Conservation (phyloP, 2,329 filamentous ascomycete species). For the Capronia coronata region DNA sequence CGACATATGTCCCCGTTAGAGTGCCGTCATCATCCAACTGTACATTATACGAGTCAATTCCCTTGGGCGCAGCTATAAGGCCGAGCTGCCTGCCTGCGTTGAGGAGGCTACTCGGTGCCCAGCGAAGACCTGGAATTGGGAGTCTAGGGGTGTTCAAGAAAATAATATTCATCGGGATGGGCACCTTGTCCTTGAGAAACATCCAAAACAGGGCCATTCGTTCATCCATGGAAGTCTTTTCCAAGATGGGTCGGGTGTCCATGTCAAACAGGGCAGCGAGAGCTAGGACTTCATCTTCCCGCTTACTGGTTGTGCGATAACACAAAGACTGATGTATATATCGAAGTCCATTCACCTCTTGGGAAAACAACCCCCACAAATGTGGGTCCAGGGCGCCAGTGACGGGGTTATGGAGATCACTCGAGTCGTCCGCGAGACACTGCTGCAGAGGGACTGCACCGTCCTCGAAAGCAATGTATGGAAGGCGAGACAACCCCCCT, state of each 20-base stretch:
- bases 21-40: conserved; percentile 3
- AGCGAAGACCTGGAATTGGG: conserved; percentile 4
- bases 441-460: not conserved
- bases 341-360: not conserved
- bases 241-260: conserved; percentile 1
- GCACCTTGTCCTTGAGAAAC: conserved; percentile 1
- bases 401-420: not conserved
- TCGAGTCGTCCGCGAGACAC: not conserved
- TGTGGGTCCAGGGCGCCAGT: not conserved
- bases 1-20: conserved; percentile 5
- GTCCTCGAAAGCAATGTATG: conserved; percentile 2
- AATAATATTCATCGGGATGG: conserved; percentile 8
- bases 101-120: conserved; percentile 8
- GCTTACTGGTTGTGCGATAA: conserved; percentile 6
- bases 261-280: conserved; percentile 5
- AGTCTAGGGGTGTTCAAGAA: conserved; percentile 4
- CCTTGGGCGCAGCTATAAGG: not conserved
- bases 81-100: conserved; percentile 6
- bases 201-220: conserved; percentile 15
- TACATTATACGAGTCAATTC: not conserved
- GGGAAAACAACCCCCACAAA: not conserved
- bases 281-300: conserved; percentile 6
- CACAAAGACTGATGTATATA: conserved; percentile 4
- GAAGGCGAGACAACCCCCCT: conserved; percentile 1
- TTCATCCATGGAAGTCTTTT: conserved; percentile 4